These are phyloP conservation scores for Akanthomyces muscarius DNA, from an alignment of 2,329 filamentous ascomycete genomes.

Conservation along the genomic window DNA sequence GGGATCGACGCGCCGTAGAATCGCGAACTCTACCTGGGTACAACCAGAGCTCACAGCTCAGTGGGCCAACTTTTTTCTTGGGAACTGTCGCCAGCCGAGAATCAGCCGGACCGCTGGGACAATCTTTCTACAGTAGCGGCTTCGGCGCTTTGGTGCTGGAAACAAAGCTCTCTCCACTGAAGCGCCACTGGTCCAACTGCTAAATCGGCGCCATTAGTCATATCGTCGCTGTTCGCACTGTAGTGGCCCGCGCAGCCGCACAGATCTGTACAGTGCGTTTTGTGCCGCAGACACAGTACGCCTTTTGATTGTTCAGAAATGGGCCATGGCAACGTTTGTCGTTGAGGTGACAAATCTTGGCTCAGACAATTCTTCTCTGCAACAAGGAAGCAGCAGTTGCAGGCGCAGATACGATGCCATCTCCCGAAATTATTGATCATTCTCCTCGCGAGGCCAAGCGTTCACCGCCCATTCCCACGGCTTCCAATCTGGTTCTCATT, in stretches of 20 bases:
- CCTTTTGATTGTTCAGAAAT: neutral
- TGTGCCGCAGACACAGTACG: neutral
- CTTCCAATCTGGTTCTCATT: conserved; percentile 88
- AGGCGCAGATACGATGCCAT: conserved; percentile 40
- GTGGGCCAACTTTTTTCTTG: conserved; percentile 15
- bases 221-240: conserved; percentile 2
- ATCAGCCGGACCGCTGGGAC: conserved; percentile 8
- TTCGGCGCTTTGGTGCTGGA: conserved; percentile 1
- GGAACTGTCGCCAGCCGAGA: conserved; percentile 14
- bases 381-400: neutral
- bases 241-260: neutral
- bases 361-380: neutral
- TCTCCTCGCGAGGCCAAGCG: conserved; percentile 81
- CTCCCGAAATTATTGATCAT: conserved; percentile 62
- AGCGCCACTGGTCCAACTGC: neutral
- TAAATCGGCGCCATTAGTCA: conserved; percentile 8
- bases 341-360: neutral
- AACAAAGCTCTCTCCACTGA: neutral
- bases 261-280: neutral
- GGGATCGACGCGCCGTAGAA: conserved; percentile 30
- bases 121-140: too few species aligned
- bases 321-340: neutral
- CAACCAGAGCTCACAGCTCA: conserved; percentile 11
- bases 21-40: conserved; percentile 8
- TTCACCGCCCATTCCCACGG: conserved; percentile 67